Evolutionary conservation across 495 filamentous ascomycete genomes (phyloP), one percentile per base, ranked within the genome.

Genomic region (Hyaloscypha variabilis): DNA sequence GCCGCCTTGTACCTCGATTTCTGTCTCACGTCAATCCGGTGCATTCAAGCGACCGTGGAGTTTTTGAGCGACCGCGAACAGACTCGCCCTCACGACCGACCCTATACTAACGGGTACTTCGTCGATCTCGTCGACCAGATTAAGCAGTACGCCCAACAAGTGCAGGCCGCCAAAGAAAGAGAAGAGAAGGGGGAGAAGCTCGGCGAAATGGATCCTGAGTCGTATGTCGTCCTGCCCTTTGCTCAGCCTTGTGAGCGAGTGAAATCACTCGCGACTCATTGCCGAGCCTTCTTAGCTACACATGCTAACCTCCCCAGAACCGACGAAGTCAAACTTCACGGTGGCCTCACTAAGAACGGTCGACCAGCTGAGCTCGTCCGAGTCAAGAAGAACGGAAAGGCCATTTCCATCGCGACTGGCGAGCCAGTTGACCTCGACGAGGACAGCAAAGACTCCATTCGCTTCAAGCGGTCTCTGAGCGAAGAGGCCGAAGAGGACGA

Each of bases 41-140:
- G 90, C 77, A 84, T 97, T 60, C 90, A 93, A 75, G 87, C 91
- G 30, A 92, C 92, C 14, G 90, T 92, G 73, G 87, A 90, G 71
- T 85, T 87, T 74, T 81, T 97, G 21, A 87, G 84, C 79, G 91
- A 92, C 70, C 85, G 85, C 66, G 94, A 98, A 75, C 88, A 91
- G 73, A 89, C 88, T 52, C 85, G 90, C 67, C 89, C 91, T 50
- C 77, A 86, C 74, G 94, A 98, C 74, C 87, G 88, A 63, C 92
- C 91, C 36, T 98, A 97, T 80, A 92, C 86, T 84, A 90, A 88
- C 82, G 88, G 88, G 66, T 98, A 98, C 80, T 97, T 97, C 71
- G 87, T 97, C 73, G 94, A 98, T 80, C 88, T 97, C 61, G 84
- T 94, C 72, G 90, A 91, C 69, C 92, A 97, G 86, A 89, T 91